These are phyloP conservation scores for Mycocentrospora acerina DNA, from an alignment of 2,329 filamentous ascomycete species.

Conservation along the genomic window DNA sequence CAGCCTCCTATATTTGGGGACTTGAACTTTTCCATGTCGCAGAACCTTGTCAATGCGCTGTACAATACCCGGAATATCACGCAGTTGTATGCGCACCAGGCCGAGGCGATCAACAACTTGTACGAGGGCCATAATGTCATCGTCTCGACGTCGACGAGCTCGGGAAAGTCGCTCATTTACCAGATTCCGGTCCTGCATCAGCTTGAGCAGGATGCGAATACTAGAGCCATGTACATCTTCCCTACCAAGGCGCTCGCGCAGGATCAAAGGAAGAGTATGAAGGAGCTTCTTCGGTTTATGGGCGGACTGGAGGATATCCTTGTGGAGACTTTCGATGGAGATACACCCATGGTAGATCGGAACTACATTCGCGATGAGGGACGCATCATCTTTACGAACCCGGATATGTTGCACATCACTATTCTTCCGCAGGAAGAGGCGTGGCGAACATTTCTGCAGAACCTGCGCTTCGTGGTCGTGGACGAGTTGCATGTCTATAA, in stretches of 20 bases:
- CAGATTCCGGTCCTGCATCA: slow-evolving; percentile 89
- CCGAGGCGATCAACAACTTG: slow-evolving; percentile 88
- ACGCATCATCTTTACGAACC: slow-evolving; percentile 94
- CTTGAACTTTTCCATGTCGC: slow-evolving; percentile 81
- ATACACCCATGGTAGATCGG: slow-evolving; percentile 80
- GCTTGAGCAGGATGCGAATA: slow-evolving; percentile 73
- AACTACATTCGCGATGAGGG: slow-evolving; percentile 83
- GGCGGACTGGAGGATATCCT: slow-evolving; percentile 71
- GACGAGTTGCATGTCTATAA: slow-evolving; percentile 94
- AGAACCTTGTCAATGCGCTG: slow-evolving; percentile 90
- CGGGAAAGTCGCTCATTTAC: slow-evolving; percentile 97
- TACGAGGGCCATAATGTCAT: slow-evolving; percentile 84
- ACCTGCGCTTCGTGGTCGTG: slow-evolving; percentile 84
- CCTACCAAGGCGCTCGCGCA: slow-evolving; percentile 96
- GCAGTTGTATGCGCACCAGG: slow-evolving; percentile 85
- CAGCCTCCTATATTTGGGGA: slow-evolving; percentile 81
- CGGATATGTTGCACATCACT: slow-evolving; percentile 94
- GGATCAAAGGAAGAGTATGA: slow-evolving; percentile 86
- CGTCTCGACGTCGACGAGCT: slow-evolving; percentile 91
- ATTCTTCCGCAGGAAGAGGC: slow-evolving; percentile 88
- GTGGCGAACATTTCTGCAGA: slow-evolving; percentile 86
- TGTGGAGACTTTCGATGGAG: slow-evolving; percentile 94
- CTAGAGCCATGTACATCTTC: slow-evolving; percentile 95
- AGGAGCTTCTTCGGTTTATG: slow-evolving; percentile 81
- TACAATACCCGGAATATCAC: slow-evolving; percentile 91